Evolutionary conservation across 2,329 filamentous ascomycete genomes (phyloP), one percentile per base, ranked within the genome.

Genomic region (Ascochyta pisi): DNA sequence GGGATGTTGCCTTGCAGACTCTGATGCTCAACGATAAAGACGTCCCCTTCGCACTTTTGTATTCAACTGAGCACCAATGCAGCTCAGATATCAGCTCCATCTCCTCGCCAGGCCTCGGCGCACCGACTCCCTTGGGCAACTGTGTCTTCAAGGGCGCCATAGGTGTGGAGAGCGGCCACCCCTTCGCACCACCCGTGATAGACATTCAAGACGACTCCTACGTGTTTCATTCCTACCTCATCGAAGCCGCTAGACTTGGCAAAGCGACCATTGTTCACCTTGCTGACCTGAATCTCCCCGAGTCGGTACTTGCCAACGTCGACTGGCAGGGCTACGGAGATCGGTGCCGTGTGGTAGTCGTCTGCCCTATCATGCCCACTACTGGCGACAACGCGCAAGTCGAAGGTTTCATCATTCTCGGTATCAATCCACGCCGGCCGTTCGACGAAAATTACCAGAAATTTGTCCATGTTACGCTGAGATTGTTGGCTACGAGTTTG

Each of bases 1-100:
- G 90, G 90, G 77, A 79, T 1, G 81, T 87, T 58, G 85, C 91
- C 0, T 79, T 86, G 33, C 80, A 83, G 49, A 88, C 88, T 1
- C 80, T 94, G 10, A 84, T 88, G 57, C 86, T 84, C 65, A 92
- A 92, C 67, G 85, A 89, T 61, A 82, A 84, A 50, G 69, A 70
- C 46, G 64, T 66, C 1, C 69, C 67, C 1, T 65, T 71, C 34
- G 69, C 66, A 1, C 48, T 72, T 7, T 29, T 72, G 0, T 72
- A 71, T 53, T 62, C 64, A 6, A 59, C 63, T 6, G 67, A 66
- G 39, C 38, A 57, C 16, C 35, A 58, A 16, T 47, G 47, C 7
- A 45, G 48, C 3, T 56, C 63, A 16, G 59, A 68, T 10, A 50
- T 61, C 8, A 50, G 53, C 9, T 58, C 63, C 16, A n/a, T 65